These are phyloP conservation scores for Sphaerostilbella broomeana DNA, from an alignment of 2,329 filamentous ascomycete genomes.

Conservation along the genomic window DNA sequence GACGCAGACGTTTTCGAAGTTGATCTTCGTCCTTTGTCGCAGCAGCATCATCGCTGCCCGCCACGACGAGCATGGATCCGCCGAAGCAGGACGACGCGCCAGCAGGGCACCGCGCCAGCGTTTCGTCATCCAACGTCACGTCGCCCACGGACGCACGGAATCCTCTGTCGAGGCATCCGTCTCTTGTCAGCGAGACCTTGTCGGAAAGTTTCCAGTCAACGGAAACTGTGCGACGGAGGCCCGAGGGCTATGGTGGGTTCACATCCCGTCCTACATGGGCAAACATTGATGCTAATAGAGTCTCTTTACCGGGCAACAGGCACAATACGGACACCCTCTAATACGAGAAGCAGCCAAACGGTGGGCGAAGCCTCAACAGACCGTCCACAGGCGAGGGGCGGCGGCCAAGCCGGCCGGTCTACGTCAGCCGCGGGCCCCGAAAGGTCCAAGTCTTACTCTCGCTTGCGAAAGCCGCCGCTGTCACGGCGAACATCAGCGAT, in stretches of 20 bases:
- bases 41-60: slow-evolving; percentile 6
- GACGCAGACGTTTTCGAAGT: slow-evolving; percentile 5
- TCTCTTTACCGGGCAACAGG: slow-evolving; percentile 14
- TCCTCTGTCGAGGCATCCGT: slow-evolving; percentile 31
- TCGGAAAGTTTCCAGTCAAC: slow-evolving; percentile 53
- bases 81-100: slow-evolving; percentile 28
- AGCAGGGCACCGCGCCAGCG: slow-evolving; percentile 30
- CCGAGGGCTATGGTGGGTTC: slow-evolving; percentile 51
- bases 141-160: slow-evolving; percentile 46
- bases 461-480: slow-evolving; percentile 66
- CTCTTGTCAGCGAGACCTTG: slow-evolving; percentile 32
- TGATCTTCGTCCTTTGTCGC: slow-evolving; percentile 4
- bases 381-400: slow-evolving; percentile 26
- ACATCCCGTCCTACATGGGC: slow-evolving; percentile 3
- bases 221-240: slow-evolving; percentile 53
- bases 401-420: slow-evolving; percentile 30
- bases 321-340: slow-evolving; percentile 20
- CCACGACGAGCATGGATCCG: slow-evolving; percentile 37
- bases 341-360: slow-evolving; percentile 24
- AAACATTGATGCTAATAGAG: slow-evolving; percentile 5
- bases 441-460: slow-evolving; percentile 39
- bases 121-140: slow-evolving; percentile 32
- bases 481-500: slow-evolving; percentile 69
- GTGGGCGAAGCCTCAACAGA: slow-evolving; percentile 35
- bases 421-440: slow-evolving; percentile 36